phyloP scores from a whole-genome alignment of 345 rosid genomes.

The Schrenkiella parvula region DNA sequence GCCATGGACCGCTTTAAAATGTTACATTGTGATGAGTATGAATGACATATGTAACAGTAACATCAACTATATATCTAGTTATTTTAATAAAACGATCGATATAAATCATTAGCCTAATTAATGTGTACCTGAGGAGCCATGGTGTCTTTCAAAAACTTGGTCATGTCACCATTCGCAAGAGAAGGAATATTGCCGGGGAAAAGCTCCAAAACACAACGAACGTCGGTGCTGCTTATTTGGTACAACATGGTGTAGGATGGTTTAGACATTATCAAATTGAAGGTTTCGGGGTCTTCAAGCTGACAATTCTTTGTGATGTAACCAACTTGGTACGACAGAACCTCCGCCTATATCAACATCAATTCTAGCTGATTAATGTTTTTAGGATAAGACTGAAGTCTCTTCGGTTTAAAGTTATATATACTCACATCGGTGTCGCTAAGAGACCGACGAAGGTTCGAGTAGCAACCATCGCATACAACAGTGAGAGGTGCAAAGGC shows the following conservation, averaged over 20 bases:
- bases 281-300: constrained; percentile 36
- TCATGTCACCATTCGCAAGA: constrained; percentile 45
- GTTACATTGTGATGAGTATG: not conserved
- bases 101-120: not conserved
- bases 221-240: constrained; percentile 47
- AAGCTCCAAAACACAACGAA: constrained; percentile 44
- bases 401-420: not conserved
- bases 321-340: constrained; percentile 42
- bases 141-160: constrained; percentile 24
- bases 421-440: constrained; percentile 37
- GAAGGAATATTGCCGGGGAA: constrained; percentile 44
- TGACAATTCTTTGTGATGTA: constrained; percentile 42
- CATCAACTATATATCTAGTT: not conserved
- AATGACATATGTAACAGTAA: not conserved
- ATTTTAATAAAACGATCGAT: not conserved
- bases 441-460: constrained; percentile 46
- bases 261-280: constrained; percentile 43
- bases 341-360: constrained; percentile 35
- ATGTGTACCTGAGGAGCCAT: constrained; percentile 40
- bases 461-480: constrained; percentile 56
- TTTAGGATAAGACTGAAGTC: not conserved
- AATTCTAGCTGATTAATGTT: not conserved
- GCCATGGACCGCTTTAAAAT: not conserved
- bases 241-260: constrained; percentile 42
- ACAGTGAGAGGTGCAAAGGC: constrained; percentile 49